Conservation (phyloP, 306 rosid genomes). For the Prunus davidiana region DNA sequence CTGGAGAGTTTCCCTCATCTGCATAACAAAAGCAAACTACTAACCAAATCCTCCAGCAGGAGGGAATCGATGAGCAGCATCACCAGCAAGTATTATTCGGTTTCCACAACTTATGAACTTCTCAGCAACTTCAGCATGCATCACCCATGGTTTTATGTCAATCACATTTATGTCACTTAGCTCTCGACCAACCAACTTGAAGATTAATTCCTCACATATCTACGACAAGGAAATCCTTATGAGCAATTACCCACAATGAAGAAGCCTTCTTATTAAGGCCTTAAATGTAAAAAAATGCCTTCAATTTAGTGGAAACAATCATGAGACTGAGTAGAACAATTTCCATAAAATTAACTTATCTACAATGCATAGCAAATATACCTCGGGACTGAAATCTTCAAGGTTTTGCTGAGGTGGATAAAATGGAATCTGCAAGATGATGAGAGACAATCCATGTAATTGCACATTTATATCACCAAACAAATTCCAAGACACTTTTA, state of each 20-base stretch:
- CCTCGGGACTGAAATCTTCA: conserved; percentile 72
- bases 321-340: neutral
- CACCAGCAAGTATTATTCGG: conserved; percentile 79
- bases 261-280: neutral
- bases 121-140: conserved; percentile 99
- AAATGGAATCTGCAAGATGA: conserved; percentile 70
- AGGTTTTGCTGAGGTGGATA: conserved; percentile 93
- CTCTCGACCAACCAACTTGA: conserved; percentile 75
- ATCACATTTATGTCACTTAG: conserved; percentile 65
- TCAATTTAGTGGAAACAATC: neutral
- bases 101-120: conserved; percentile 55
- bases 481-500: conserved; percentile 1
- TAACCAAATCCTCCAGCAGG: conserved; percentile 99
- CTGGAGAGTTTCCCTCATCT: conserved; percentile 9
- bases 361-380: conserved; percentile 27
- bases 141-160: conserved; percentile 89
- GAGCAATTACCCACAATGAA: neutral
- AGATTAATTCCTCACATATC: conserved; percentile 73
- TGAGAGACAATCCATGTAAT: conserved; percentile 15
- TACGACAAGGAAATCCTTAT: conserved; percentile 35
- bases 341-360: neutral
- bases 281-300: neutral
- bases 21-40: conserved; percentile 33
- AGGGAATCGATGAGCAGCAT: conserved; percentile 97
- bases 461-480: conserved; percentile 18